Conservation (phyloP, 345 rosid species). For the Cardamine chenopodiifolia region DNA sequence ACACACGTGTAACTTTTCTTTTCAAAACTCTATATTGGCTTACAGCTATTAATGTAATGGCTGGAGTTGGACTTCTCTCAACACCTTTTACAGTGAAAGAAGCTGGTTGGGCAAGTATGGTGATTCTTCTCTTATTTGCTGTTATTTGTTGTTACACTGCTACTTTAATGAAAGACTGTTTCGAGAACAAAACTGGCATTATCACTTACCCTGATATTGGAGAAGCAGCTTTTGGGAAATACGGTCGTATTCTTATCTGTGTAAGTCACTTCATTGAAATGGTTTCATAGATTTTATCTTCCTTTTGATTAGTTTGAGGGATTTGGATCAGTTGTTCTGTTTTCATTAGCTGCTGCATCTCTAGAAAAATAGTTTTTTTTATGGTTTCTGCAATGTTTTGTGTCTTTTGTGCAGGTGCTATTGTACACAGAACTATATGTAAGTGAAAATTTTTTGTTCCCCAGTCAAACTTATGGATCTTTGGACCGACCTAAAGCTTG, state of each 20-base stretch:
- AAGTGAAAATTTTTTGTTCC: slow-evolving; percentile 41
- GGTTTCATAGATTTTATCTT: not conserved
- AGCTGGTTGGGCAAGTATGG: slow-evolving; percentile 85
- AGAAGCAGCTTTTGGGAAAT: slow-evolving; percentile 92
- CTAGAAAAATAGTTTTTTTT: not conserved
- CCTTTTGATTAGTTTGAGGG: not conserved
- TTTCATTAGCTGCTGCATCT: slow-evolving; percentile 13
- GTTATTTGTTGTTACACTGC: slow-evolving; percentile 84
- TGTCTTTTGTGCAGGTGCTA: slow-evolving; percentile 57
- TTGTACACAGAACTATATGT: slow-evolving; percentile 83
- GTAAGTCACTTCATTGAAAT: slow-evolving; percentile 47
- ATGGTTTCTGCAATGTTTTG: slow-evolving; percentile 36
- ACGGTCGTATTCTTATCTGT: slow-evolving; percentile 75
- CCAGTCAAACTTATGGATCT: not conserved
- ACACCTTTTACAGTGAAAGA: slow-evolving; percentile 74
- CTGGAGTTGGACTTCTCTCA: slow-evolving; percentile 90
- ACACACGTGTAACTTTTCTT: not conserved
- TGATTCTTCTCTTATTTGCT: slow-evolving; percentile 58
- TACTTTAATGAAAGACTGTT: slow-evolving; percentile 76
- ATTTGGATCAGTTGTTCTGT: slow-evolving; percentile 17
- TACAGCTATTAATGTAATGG: slow-evolving; percentile 83
- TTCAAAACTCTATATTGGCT: slow-evolving; percentile 3
- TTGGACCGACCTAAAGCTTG: not conserved
- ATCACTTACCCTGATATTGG: slow-evolving; percentile 86
- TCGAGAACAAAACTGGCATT: slow-evolving; percentile 75